phyloP scores from a whole-genome alignment of 2,329 filamentous ascomycete genomes.

The Fonsecaea pedrosoi region DNA sequence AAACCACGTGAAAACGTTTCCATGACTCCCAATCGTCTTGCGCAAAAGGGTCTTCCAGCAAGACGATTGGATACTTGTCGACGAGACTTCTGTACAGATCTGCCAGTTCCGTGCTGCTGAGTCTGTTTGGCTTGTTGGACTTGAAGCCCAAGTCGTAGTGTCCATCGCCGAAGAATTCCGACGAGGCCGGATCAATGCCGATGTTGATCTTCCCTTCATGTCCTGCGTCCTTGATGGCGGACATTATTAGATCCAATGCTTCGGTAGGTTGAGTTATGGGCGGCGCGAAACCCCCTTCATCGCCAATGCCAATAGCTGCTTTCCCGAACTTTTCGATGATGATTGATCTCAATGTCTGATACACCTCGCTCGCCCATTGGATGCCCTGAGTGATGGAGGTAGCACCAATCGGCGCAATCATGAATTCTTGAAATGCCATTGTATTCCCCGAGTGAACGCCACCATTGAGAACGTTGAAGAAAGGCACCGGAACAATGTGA shows the following conservation, averaged over 20 bases:
- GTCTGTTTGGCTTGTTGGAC: conserved; percentile 38
- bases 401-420: conserved; percentile 55
- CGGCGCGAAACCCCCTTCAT: conserved; percentile 49
- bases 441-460: conserved; percentile 48
- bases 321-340: conserved; percentile 44
- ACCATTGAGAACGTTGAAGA: conserved; percentile 66
- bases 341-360: conserved; percentile 45
- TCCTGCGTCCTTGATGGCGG: conserved; percentile 41
- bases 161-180: conserved; percentile 47
- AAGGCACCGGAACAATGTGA: conserved; percentile 64
- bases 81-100: conserved; percentile 45
- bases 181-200: conserved; percentile 51
- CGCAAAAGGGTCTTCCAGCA: conserved; percentile 53
- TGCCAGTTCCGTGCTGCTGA: conserved; percentile 42
- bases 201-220: conserved; percentile 48
- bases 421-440: conserved; percentile 59
- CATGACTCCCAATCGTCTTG: conserved; percentile 51
- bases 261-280: conserved; percentile 46
- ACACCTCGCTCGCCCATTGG: conserved; percentile 46
- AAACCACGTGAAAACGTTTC: conserved; percentile 47
- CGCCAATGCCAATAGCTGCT: conserved; percentile 45
- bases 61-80: conserved; percentile 48
- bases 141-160: conserved; percentile 51
- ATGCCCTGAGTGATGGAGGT: conserved; percentile 40
- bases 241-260: conserved; percentile 45